A percentile compares a stretch with the other conserved stretches of the same genome.
Evolutionary conservation across 2,329 filamentous ascomycete genomes (phyloP).

Genomic region (Daldinia sp.): DNA sequence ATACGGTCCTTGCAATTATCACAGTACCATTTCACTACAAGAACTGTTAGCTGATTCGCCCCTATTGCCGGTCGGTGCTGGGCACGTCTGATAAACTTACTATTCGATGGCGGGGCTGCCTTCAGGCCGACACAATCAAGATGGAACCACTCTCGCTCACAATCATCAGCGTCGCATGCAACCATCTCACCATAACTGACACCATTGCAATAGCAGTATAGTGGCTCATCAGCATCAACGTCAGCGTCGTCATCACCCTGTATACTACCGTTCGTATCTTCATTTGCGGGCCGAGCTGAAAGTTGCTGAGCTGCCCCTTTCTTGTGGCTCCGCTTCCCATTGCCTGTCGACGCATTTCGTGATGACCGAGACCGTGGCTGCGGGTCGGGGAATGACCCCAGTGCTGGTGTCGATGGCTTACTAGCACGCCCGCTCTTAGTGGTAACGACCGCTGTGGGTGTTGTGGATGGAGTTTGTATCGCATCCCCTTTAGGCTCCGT

Average conservation of each 20-base stretch:
- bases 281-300: conserved; percentile 51
- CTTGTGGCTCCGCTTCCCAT: conserved; percentile 66
- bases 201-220: conserved; percentile 82
- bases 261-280: conserved; percentile 54
- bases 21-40: conserved; percentile 80
- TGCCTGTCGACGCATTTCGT: conserved; percentile 50
- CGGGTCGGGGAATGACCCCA: conserved; percentile 67
- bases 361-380: conserved; percentile 61
- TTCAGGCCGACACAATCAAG: conserved; percentile 81
- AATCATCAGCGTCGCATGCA: conserved; percentile 77
- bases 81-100: conserved; percentile 59
- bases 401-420: conserved; percentile 71
- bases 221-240: conserved; percentile 72
- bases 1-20: conserved; percentile 77
- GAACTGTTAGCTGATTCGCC: conserved; percentile 45
- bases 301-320: conserved; percentile 57
- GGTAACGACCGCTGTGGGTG: conserved; percentile 54
- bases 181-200: conserved; percentile 88
- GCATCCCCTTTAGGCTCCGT: conserved; percentile 54
- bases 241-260: conserved; percentile 65
- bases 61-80: not conserved
- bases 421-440: conserved; percentile 73
- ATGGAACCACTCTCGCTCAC: conserved; percentile 84
- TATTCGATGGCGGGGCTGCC: conserved; percentile 78
- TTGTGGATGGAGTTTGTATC: conserved; percentile 48